Percentiles rank a stretch among this genome's conserved stretches.
These are phyloP conservation scores for Candida albicans DNA, from an alignment of 1,139 yeast genomes.

Conservation along the genomic window DNA sequence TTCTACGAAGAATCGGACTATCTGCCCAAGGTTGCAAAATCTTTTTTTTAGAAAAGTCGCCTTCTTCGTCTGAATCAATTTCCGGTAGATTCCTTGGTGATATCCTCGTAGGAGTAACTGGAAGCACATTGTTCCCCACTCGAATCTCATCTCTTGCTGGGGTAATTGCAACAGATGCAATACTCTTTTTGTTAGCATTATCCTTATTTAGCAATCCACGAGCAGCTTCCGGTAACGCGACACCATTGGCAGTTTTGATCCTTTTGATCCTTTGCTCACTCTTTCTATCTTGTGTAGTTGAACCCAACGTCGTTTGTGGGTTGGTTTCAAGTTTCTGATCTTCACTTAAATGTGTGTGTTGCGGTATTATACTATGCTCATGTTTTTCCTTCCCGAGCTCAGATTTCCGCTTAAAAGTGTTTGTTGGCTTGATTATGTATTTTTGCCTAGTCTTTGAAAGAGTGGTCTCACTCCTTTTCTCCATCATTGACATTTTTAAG, in stretches of 20 bases:
- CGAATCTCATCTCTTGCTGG: constrained; percentile 5
- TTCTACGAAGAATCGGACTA: constrained; percentile 56
- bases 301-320: not conserved
- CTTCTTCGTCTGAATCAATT: constrained; percentile 59
- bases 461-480: constrained; percentile 28
- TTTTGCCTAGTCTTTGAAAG: constrained; percentile 26
- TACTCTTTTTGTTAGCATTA: constrained; percentile 5
- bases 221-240: constrained; percentile 39
- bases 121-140: constrained; percentile 5
- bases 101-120: constrained; percentile 11
- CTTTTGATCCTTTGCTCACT: constrained; percentile 12
- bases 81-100: constrained; percentile 40
- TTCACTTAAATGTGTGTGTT: not conserved
- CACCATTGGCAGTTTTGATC: constrained; percentile 27
- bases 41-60: constrained; percentile 40
- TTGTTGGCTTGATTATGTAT: constrained; percentile 29
- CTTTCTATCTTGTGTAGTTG: not conserved
- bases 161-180: not conserved
- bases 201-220: constrained; percentile 21
- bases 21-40: constrained; percentile 73
- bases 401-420: constrained; percentile 13
- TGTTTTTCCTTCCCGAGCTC: constrained; percentile 1
- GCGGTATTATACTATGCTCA: not conserved
- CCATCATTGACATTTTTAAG: constrained; percentile 32
- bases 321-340: not conserved